phyloP scores from a whole-genome alignment of 176 grass and related monocot species.

The Paspalum vaginatum region DNA sequence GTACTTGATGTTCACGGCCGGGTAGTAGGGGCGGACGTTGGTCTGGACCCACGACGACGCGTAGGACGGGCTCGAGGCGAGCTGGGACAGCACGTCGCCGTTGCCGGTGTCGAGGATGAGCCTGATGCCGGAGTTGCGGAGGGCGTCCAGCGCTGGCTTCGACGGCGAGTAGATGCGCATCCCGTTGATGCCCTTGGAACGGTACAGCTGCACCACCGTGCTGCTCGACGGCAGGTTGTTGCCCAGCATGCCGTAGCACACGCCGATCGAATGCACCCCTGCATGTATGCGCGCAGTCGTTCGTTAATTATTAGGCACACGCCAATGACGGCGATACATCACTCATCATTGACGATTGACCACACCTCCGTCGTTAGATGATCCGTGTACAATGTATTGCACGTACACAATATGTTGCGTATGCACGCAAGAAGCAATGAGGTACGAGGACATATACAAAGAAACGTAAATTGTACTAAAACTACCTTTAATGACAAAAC shows the following conservation, averaged over 20 bases:
- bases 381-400: too few relatives aligned
- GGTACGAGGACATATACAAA: too few relatives aligned
- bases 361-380: too few relatives aligned
- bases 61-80: slow-evolving; percentile 29
- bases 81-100: neutral
- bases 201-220: slow-evolving; percentile 62
- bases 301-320: too few relatives aligned
- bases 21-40: slow-evolving; percentile 57
- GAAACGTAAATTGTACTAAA: too few relatives aligned
- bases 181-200: slow-evolving; percentile 48
- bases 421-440: too few relatives aligned
- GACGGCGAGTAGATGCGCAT: slow-evolving; percentile 74
- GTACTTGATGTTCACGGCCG: slow-evolving; percentile 56
- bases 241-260: slow-evolving; percentile 63
- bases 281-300: neutral
- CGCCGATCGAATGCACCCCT: slow-evolving; percentile 66
- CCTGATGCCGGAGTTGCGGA: slow-evolving; percentile 47
- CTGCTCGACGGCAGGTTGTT: slow-evolving; percentile 56
- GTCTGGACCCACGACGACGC: slow-evolving; percentile 53
- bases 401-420: too few relatives aligned
- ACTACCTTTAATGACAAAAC: too few relatives aligned
- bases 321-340: too few relatives aligned
- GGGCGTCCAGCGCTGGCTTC: slow-evolving; percentile 36
- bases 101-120: slow-evolving; percentile 49
- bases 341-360: too few relatives aligned